Evolutionary conservation across 371 early-diverging fungal genomes (phyloP).

Genomic region (Chytridium lagenaria): DNA sequence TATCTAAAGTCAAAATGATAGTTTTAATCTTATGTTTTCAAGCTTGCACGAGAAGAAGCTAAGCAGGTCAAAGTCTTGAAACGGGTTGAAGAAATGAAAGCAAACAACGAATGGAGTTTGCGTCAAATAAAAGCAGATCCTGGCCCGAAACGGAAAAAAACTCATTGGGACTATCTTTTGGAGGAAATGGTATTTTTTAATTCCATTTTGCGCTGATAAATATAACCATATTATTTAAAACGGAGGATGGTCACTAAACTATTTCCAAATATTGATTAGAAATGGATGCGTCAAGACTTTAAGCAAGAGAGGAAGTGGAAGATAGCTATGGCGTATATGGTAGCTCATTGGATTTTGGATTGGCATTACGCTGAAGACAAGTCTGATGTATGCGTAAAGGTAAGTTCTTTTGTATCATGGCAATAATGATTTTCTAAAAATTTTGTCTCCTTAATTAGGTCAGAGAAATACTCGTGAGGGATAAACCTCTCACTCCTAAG

Average conservation of each 20-base stretch:
- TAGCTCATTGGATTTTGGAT: conserved; percentile 78
- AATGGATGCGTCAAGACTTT: conserved; percentile 87
- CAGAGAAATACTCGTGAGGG: too few species aligned
- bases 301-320: conserved; percentile 88
- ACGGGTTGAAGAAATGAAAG: conserved; percentile 80
- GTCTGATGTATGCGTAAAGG: conserved; percentile 67
- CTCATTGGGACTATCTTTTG: conserved; percentile 87
- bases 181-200: conserved; percentile 77
- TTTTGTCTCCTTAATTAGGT: too few species aligned
- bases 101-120: conserved; percentile 78
- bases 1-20: background rate
- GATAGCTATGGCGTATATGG: conserved; percentile 71
- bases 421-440: too few species aligned
- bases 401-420: too few species aligned
- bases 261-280: conserved; percentile 49
- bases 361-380: conserved; percentile 83
- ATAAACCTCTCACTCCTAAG: too few species aligned
- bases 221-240: too few species aligned
- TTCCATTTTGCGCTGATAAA: too few species aligned
- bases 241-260: too few species aligned
- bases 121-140: conserved; percentile 70
- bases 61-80: conserved; percentile 75
- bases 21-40: background rate
- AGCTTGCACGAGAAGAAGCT: conserved; percentile 85
- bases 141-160: conserved; percentile 68